Percentiles rank a stretch among this genome's conserved stretches.
These are phyloP conservation scores for Coemansia interrupta DNA, from an alignment of 192 early-diverging fungal genomes.

Conservation along the genomic window DNA sequence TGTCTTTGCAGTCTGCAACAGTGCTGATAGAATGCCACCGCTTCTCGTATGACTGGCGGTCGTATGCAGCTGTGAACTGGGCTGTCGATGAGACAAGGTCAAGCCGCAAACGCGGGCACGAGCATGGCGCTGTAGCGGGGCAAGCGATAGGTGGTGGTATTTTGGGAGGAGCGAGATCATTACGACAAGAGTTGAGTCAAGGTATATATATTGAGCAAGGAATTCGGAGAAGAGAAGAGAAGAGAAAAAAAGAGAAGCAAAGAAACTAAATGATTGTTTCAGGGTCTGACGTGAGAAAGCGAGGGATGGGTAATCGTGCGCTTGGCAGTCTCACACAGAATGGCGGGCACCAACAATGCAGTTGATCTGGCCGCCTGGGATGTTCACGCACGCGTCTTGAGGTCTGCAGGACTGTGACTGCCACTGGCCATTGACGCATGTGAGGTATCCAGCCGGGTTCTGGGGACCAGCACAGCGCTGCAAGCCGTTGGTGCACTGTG, in stretches of 20 bases:
- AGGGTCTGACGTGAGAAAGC: too few species aligned
- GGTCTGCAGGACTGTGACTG: conserved; percentile 28
- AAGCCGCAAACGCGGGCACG: not conserved
- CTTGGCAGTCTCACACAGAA: not conserved
- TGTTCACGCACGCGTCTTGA: conserved; percentile 39
- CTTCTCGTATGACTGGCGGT: not conserved
- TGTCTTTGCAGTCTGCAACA: conserved; percentile 40
- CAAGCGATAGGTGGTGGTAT: not conserved
- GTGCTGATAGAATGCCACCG: conserved; percentile 28
- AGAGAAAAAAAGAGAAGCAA: too few species aligned
- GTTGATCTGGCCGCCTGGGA: conserved; percentile 37
- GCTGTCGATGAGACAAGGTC: not conserved
- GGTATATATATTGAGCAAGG: too few species aligned
- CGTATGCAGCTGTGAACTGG: conserved; percentile 1
- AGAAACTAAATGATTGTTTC: too few species aligned
- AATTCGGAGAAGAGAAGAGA: too few species aligned
- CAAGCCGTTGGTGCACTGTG: conserved; percentile 23
- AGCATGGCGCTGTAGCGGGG: not conserved
- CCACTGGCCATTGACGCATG: conserved; percentile 37
- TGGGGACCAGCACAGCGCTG: conserved; percentile 28
- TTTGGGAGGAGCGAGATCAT: not conserved
- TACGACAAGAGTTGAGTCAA: too few species aligned
- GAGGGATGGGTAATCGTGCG: too few species aligned
- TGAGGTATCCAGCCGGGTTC: conserved; percentile 17
- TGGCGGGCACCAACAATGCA: conserved; percentile 28